These are phyloP conservation scores for Yamadazyma sp. DNA, from an alignment of 805 yeast species.

Conservation along the genomic window DNA sequence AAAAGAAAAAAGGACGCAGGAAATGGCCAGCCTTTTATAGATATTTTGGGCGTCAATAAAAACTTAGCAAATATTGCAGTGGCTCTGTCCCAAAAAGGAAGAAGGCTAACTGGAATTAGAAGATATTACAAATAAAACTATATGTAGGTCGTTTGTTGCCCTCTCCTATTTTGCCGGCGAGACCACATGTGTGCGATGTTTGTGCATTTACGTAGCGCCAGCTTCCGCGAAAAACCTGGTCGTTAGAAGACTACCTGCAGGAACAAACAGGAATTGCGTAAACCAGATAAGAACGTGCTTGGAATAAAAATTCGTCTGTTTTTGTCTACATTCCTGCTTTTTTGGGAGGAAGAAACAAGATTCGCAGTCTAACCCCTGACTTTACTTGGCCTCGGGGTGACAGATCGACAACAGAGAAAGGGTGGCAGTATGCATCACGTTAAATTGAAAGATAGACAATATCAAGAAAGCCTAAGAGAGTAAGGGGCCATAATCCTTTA, in stretches of 20 bases:
- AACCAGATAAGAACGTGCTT: neutral
- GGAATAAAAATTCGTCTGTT: neutral
- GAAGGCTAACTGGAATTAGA: constrained; percentile 6
- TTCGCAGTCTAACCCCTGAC: neutral
- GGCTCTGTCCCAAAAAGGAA: constrained; percentile 7
- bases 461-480: too few relatives aligned
- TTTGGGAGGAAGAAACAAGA: neutral
- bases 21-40: constrained; percentile 5
- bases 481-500: too few relatives aligned
- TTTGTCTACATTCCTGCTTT: neutral
- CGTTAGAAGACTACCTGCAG: neutral
- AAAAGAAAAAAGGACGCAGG: too few relatives aligned
- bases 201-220: neutral
- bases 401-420: too few relatives aligned
- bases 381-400: neutral
- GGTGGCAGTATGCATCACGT: too few relatives aligned
- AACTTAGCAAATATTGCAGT: neutral
- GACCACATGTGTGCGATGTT: constrained; percentile 1
- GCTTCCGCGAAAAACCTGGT: neutral
- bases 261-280: neutral
- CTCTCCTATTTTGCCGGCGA: constrained; percentile 1
- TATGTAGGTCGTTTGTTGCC: constrained; percentile 1
- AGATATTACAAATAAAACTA: neutral
- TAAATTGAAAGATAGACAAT: too few relatives aligned
- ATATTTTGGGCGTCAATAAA: neutral